Evolutionary conservation across 441 rosid genomes (phyloP), one percentile per base, ranked within the genome.

Genomic region (Populus hybrid): DNA sequence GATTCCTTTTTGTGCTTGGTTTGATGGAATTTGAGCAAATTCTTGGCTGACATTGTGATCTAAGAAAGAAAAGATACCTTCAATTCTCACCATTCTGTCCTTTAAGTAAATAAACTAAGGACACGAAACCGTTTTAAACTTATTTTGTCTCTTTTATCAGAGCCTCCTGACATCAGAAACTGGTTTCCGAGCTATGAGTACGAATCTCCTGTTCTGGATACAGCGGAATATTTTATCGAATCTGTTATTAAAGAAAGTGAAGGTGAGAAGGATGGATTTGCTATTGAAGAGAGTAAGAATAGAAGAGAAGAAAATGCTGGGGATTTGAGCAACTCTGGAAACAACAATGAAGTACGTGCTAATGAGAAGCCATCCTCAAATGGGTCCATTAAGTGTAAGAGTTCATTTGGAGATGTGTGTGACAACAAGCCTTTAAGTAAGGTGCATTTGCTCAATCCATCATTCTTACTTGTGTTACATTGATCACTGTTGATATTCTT

Each of bases 151-250:
- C 42, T 64, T 78, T 10, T 84, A 10, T 69, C 87, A 93, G 98
- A 89, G 85, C 92, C 97, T 84, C 91, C 94, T 69, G 85, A 88
- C 29, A 65, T 89, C 16, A 75, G 84, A 78, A 86, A 87, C 80
- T 93, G 93, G 97, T 90, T 87, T 78, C 78, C 94, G 4, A 89
- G 91, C 83, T 93, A 90, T 74, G 89, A 71, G 61, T 88, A 88
- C 71, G 84, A 92, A 73, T 88, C 95, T 71, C 92, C 93, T 16
- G 84, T 78, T 64, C 77, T 87, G 83, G 86, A 83, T 64, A 79
- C 88, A 45, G 64, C 40, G 63, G 88, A 81, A 53, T 82, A 68
- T 66, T 74, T 80, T 80, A 75, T 50, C 71, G 83, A 72, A 38
- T 75, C 81, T 77, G 65, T 78, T 66, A 33, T 36, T 53, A 21